Conservation (phyloP, 2,329 filamentous ascomycete species). For the Exophiala sp. region DNA sequence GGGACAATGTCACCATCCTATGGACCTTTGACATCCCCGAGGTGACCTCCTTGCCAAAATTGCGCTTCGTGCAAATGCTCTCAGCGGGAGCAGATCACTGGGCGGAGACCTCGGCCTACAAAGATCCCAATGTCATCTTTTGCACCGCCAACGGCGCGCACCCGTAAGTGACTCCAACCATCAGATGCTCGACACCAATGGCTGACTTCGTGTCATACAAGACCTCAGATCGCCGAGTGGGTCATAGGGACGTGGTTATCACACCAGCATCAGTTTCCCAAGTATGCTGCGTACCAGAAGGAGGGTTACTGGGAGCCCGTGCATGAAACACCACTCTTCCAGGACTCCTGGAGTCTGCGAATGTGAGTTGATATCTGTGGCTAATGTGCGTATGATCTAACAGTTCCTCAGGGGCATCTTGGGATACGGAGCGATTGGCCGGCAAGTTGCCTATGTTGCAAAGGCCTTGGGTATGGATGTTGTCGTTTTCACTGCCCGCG, state of each 20-base stretch:
- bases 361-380: slow-evolving; percentile 14
- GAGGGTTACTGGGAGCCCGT: slow-evolving; percentile 31
- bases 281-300: slow-evolving; percentile 33
- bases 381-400: not conserved
- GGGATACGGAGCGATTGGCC: slow-evolving; percentile 60
- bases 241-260: slow-evolving; percentile 38
- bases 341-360: slow-evolving; percentile 13
- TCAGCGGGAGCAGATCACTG: slow-evolving; percentile 47
- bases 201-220: slow-evolving; percentile 15
- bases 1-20: slow-evolving; percentile 16
- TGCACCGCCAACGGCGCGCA: slow-evolving; percentile 44
- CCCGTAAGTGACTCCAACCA: slow-evolving; percentile 34
- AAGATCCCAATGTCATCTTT: slow-evolving; percentile 37
- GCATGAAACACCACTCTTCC: slow-evolving; percentile 23
- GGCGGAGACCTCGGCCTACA: slow-evolving; percentile 36
- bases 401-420: slow-evolving; percentile 51
- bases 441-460: slow-evolving; percentile 43
- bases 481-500: slow-evolving; percentile 69
- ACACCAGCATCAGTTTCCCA: slow-evolving; percentile 33
- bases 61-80: slow-evolving; percentile 46
- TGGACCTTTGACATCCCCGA: slow-evolving; percentile 1
- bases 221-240: slow-evolving; percentile 43
- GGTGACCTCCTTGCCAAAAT: slow-evolving; percentile 23
- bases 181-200: not conserved
- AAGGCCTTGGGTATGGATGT: slow-evolving; percentile 66